phyloP scores from a whole-genome alignment of 352 stramenopile genomes.

The Globisporangium sylvaticum region DNA sequence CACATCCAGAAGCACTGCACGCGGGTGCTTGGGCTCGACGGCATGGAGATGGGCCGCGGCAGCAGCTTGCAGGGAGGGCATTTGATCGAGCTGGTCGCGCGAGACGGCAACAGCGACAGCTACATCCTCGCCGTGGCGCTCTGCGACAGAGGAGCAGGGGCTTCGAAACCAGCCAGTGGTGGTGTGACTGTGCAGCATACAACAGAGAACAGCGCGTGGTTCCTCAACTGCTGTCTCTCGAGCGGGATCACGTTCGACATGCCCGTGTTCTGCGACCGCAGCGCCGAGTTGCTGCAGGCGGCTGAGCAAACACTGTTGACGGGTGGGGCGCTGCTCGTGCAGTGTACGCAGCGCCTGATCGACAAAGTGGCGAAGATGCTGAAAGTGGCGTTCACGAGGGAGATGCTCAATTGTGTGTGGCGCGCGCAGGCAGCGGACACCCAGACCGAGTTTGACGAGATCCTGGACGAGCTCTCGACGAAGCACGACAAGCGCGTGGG shows the following conservation, averaged over 20 bases:
- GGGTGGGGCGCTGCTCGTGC: conserved; percentile 19
- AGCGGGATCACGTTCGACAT: conserved; percentile 28
- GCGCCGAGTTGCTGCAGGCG: too few species aligned
- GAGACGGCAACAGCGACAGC: conserved; percentile 38
- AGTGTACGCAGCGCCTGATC: conserved; percentile 34
- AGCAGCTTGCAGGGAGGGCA: conserved; percentile 30
- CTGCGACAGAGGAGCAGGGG: conserved; percentile 21
- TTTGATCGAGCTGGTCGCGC: conserved; percentile 33
- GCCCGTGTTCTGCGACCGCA: conserved; percentile 26
- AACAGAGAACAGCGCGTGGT: conserved; percentile 25
- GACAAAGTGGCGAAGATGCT: conserved; percentile 21
- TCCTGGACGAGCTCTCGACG: conserved; percentile 16
- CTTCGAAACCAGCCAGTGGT: too few species aligned
- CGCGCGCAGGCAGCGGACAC: conserved; percentile 32
- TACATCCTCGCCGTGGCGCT: conserved; percentile 33
- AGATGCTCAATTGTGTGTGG: conserved; percentile 5
- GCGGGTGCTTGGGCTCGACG: conserved; percentile 27
- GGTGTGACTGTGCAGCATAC: too few species aligned
- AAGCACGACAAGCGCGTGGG: conserved; percentile 15
- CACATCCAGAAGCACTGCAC: conserved; percentile 24
- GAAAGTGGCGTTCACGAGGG: conserved; percentile 16
- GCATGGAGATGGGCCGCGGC: conserved; percentile 24
- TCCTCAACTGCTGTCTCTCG: conserved; percentile 31
- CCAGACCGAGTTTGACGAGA: conserved; percentile 25
- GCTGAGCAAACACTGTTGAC: too few species aligned